Conservation (phyloP, 129 eudicot species). For the Helichrysum umbraculigerum region DNA sequence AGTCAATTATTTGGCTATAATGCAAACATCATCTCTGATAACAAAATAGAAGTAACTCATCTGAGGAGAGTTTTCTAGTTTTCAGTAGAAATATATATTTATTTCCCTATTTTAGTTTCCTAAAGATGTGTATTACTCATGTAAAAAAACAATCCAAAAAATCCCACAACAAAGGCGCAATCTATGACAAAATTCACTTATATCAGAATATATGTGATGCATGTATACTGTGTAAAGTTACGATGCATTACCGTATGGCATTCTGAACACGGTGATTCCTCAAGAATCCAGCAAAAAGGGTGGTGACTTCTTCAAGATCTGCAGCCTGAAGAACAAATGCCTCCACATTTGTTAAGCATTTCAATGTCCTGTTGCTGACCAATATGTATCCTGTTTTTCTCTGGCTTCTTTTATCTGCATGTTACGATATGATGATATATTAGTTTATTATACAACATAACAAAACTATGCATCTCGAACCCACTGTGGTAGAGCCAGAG, state of each 20-base stretch:
- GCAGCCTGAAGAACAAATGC: constrained; percentile 65
- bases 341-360: constrained; percentile 73
- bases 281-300: constrained; percentile 59
- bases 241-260: constrained; percentile 70
- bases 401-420: constrained; percentile 37
- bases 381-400: constrained; percentile 45
- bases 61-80: too few species aligned
- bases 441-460: too few species aligned
- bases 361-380: constrained; percentile 59
- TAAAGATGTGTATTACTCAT: too few species aligned
- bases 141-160: too few species aligned
- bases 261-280: constrained; percentile 66
- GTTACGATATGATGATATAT: too few species aligned
- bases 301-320: constrained; percentile 81
- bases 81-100: too few species aligned
- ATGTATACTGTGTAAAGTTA: neutral
- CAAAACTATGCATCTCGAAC: too few species aligned
- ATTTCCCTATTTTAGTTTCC: too few species aligned
- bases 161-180: neutral
- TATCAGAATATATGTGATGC: neutral
- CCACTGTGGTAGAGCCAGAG: too few species aligned
- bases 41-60: too few species aligned
- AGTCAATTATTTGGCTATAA: too few species aligned
- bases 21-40: too few species aligned
- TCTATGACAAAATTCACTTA: neutral